Base-by-base conservation (phyloP, 2,329 filamentous ascomycete species). In the Apiospora sp. region DNA sequence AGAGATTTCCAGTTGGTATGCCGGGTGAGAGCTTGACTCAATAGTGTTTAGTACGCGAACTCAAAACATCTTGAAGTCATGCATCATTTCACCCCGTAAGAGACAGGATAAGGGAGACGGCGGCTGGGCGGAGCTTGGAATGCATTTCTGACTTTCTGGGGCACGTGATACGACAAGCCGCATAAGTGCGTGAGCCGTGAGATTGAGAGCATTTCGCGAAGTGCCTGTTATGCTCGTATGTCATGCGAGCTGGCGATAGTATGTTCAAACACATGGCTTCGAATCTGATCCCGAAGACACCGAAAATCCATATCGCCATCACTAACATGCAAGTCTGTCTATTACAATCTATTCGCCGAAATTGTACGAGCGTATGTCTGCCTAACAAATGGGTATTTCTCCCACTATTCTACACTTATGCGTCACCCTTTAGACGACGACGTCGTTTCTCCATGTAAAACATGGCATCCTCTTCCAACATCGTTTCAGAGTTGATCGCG, bases 41-140 rank as follows among this genome's bases (percentile, higher is more conserved):
- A 64, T 19, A 64, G 34, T 41, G 34, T n/a, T 41, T n/a, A 41
- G 34, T n/a, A 64, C 19, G 34, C 6, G 22, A 64, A 64, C 58
- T 64, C 58, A 41, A 64, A 64, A 64, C 30, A 64, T 64, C 8
- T 61, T 22, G 58, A 7, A 64, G 58, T 64, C 30, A 64, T 64
- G 34, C 58, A 64, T 64, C 30, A 37, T 12, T 64, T 4, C 24
- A 14, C 16, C 27, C 54, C 3, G 27, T 30, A 22, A 37, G 54
- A 61, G 30, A 30, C 4, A 19, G n/a, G n/a, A n/a, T n/a, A n/a
- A n/a, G n/a, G n/a, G n/a, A n/a, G n/a, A n/a, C n/a, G n/a, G n/a
- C n/a, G n/a, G n/a, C n/a, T n/a, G n/a, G n/a, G n/a, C n/a, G n/a
- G n/a, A n/a, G 30, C 54, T 37, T 61, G 54, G 30, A 22, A 61